Evolutionary conservation across 164 flowering plant genomes (phyloP), one percentile per base, ranked within the genome.

Genomic region (Platanus orientalis): DNA sequence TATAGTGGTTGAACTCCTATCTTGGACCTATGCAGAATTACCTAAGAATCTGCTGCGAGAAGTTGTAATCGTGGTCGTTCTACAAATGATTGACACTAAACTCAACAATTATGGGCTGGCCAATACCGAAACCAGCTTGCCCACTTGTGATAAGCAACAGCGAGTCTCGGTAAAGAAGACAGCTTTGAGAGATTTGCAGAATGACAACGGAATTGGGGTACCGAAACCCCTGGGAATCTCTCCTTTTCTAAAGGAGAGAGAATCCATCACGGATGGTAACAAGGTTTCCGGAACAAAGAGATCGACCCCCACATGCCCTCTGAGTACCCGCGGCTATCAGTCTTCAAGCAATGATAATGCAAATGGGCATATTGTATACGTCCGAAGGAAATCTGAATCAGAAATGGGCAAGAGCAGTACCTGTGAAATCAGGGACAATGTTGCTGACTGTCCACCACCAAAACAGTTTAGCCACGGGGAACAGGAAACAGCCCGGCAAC

Each of bases 311-410:
- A 84, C 83, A 48, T 56, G 59, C 62, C 67, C 63, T 3, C 48
- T 49, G 26, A 81, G 70, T 64, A 73, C 81, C 24, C 50, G 71
- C 26, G 57, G 44, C 45, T 52, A 68, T 21, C 78, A 73, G 21
- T 66, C 73, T 68, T 61, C 82, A 7, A 67, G 57, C 42, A 61
- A 62, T 68, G 77, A 58, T 72, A 51, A 74, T 54, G 69, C 79
- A 50, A 81, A 73, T 71, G 84, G 81, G 27, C 84, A 81, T 68
- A 82, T 87, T 57, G 93, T 91, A 28, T 92, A 92, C 76, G 87
- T 79, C 29, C 88, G 95, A 20, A 80, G 94, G 65, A 89, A 82
- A 75, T 44, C 78, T 23, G 96, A 92, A 63, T 61, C 70, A 49
- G 89, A 83, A 55, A 5, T 70, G 7, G 66, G 70, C 23, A 85